Percentiles rank a stretch among this genome's conserved stretches.
phyloP scores from a whole-genome alignment of 768 basidiomycete genomes.

The Rhizopogon sp. region DNA sequence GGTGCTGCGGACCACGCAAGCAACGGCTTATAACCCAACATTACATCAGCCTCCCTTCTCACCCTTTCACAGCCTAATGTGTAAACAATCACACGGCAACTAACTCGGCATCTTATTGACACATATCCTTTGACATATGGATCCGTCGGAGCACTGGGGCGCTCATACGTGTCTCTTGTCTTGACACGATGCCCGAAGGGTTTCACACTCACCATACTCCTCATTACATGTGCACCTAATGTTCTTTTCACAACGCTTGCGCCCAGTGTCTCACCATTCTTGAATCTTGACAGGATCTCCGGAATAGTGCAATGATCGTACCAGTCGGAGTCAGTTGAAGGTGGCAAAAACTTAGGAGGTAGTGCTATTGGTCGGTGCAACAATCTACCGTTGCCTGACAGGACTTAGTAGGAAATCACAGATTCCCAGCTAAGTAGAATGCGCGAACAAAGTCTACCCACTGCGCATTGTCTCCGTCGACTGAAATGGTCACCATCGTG shows the following conservation, averaged over 20 bases:
- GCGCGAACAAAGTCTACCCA: too few relatives aligned
- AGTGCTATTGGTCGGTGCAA: background rate
- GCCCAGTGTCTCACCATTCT: background rate
- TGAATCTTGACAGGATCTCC: background rate
- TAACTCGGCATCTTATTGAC: conserved; percentile 11
- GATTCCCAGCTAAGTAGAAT: too few relatives aligned
- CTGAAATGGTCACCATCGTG: too few relatives aligned
- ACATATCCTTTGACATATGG: conserved; percentile 9
- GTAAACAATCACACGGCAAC: conserved; percentile 5
- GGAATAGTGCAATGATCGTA: background rate
- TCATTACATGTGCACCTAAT: too few relatives aligned
- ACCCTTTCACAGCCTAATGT: conserved; percentile 18
- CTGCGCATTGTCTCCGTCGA: too few relatives aligned
- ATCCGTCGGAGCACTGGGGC: background rate
- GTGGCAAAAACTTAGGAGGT: background rate
- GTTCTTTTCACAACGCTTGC: too few relatives aligned
- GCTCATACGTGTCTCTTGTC: too few relatives aligned
- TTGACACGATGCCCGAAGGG: too few relatives aligned
- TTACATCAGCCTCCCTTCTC: conserved; percentile 28
- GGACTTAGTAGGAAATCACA: too few relatives aligned
- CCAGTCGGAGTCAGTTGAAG: background rate
- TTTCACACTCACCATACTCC: too few relatives aligned
- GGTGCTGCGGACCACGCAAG: conserved; percentile 31
- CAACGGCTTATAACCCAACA: conserved; percentile 26
- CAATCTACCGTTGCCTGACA: too few relatives aligned